Base-by-base conservation (phyloP, 2,329 filamentous ascomycete genomes). In the Ascochyta rabiei region DNA sequence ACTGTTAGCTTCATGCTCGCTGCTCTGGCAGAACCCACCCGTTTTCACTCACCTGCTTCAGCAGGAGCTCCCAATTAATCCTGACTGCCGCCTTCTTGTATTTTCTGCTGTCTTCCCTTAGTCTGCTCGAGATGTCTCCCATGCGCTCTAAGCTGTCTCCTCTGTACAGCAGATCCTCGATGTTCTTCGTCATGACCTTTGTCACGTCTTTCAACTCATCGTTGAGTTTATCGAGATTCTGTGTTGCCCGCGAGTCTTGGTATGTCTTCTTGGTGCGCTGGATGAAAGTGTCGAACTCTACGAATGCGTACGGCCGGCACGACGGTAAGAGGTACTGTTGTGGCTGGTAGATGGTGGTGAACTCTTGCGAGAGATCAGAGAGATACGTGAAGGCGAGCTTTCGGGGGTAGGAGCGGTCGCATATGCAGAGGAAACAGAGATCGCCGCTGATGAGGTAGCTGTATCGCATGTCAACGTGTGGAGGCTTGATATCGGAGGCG, bases 121-220 rank as follows among this genome's bases (percentile, higher is more conserved):
- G 77, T 59, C 93, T 82, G 52, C 86, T 89, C 68, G 90, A 96
- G 72, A 97, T 89, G 79, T 98, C 93, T 58, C 95, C 93, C 95
- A 99, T 99, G 69, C 92, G 86, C 79, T 99, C 95, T 64, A 99
- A 79, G 69, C 88, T 95, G 75, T 99, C 95, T 24, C 95, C 95
- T 59, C 96, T 83, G 75, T 99, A 99, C 48, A 99, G 81, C 71
- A 99, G 80, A 76, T 99, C 95, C 81, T 99, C 95, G 66, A 99
- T 98, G 76, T 99, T 99, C 85, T 98, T 98, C 51, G 93, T 98
- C 96, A 99, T 99, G 72, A 99, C 93, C 79, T 97, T 93, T 1
- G 95, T 98, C 50, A 99, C 96, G 77, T 98, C 95, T 75, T 93
- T 89, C 63, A 99, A 85, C 82, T 99, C 96, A 72, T 97, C 91